These are phyloP conservation scores for Fusarium haematococcum DNA, from an alignment of 2,329 filamentous ascomycete species.

Conservation along the genomic window DNA sequence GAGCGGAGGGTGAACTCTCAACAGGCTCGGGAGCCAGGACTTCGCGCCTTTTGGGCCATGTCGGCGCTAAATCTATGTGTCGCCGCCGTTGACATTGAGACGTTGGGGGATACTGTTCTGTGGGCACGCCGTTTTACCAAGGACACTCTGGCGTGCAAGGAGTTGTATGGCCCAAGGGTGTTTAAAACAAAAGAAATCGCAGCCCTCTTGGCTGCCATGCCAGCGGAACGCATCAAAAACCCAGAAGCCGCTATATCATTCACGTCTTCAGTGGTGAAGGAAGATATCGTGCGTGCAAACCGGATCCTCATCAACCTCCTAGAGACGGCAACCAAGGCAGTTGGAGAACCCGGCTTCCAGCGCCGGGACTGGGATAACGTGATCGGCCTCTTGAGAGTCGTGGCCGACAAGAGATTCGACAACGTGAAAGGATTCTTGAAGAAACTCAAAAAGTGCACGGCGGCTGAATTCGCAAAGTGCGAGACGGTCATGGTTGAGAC, in stretches of 20 bases:
- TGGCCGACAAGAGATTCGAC: constrained; percentile 11
- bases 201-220: constrained; percentile 32
- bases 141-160: constrained; percentile 28
- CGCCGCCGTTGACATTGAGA: constrained; percentile 39
- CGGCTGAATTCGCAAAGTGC: neutral
- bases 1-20: constrained; percentile 41
- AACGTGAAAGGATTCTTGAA: constrained; percentile 6
- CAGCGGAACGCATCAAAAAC: constrained; percentile 3
- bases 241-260: constrained; percentile 2
- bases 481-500: constrained; percentile 15
- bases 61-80: constrained; percentile 45
- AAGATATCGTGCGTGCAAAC: constrained; percentile 22
- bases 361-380: constrained; percentile 9
- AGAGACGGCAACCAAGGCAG: constrained; percentile 23
- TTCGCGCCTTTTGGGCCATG: constrained; percentile 43
- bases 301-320: constrained; percentile 26
- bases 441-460: neutral
- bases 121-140: constrained; percentile 49
- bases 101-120: constrained; percentile 35
- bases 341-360: constrained; percentile 27
- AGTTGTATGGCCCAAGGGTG: constrained; percentile 24
- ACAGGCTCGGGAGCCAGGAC: constrained; percentile 33
- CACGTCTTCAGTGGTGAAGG: neutral
- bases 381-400: constrained; percentile 9
- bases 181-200: constrained; percentile 34